Base-by-base conservation (phyloP, 148 eudicot species). In the Agrostemma githago region DNA sequence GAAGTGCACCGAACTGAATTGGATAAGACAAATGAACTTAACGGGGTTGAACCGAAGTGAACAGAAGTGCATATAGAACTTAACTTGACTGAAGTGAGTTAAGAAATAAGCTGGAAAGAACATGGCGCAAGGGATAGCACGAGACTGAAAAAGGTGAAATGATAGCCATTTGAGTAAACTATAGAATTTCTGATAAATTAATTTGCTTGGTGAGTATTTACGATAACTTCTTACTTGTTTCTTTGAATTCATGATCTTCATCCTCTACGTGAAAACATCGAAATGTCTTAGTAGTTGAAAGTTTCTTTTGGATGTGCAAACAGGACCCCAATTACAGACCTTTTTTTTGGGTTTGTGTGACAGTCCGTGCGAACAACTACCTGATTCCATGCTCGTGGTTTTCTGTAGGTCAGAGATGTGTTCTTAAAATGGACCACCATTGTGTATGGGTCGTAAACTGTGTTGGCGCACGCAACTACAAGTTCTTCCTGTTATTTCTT, bases 391-490 rank as follows among this genome's bases (percentile, higher is more conserved):
- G 54, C 44, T 15, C n/a, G 38, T 19, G 70, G 43, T 74, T 70
- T 79, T 63, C 20, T 86, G 81, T 80, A 93, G 98, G 98, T 82
- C 92, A 91, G 80, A 89, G 89, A 80, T 93, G 98, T 76, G 91
- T 93, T 66, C 91, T 93, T 71, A 93, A 93, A 80, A 93, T 93
- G 98, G 98, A 91, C 81, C 98, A 93, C 76, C 98, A 93, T 76
- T 93, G 98, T 82, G 85, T 93, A 72, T 93, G 98, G 98, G 95
- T 93, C 72, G 97, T 93, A 64, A 93, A 93, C 72, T 93, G 98
- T 86, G 95, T 91, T 78, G 98, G 98, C 51, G 98, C 91, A 48
- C 85, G 91, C 76, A 93, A 93, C 80, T 91, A 93, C 83, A 91
- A 93, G 82, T 93, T 86, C 80, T 93, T 93, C 80, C 91, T 91